phyloP scores from a whole-genome alignment of 306 rosid genomes.

The Notholithocarpus densiflorus region DNA sequence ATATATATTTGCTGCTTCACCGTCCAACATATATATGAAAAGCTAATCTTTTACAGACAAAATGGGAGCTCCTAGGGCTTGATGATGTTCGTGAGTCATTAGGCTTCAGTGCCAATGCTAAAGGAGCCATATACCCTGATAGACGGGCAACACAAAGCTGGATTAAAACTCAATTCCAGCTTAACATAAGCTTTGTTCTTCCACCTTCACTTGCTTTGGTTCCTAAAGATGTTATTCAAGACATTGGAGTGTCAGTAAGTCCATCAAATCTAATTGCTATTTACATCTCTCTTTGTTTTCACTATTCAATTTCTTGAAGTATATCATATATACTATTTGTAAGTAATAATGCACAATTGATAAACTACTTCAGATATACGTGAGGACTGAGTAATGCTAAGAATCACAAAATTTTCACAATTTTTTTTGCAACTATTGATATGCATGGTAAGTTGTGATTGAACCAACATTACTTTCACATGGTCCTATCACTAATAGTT shows the following conservation, averaged over 20 bases:
- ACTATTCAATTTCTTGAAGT: too few species aligned
- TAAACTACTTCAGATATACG: too few species aligned
- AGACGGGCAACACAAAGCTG: conserved; percentile 31
- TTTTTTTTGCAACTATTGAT: too few species aligned
- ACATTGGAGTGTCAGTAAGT: conserved; percentile 28
- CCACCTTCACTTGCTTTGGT: conserved; percentile 29
- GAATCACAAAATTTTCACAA: too few species aligned
- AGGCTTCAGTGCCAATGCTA: conserved; percentile 1
- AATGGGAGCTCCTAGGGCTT: conserved; percentile 37
- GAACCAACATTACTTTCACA: too few species aligned
- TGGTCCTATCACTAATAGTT: too few species aligned
- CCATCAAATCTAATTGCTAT: not conserved
- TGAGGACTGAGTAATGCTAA: too few species aligned
- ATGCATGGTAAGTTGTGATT: too few species aligned
- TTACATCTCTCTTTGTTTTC: not conserved
- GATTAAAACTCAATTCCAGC: conserved; percentile 30
- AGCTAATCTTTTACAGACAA: conserved; percentile 17
- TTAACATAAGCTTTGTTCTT: conserved; percentile 26
- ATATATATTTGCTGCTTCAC: too few species aligned
- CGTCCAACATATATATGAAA: too few species aligned
- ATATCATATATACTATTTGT: too few species aligned
- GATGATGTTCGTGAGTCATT: not conserved
- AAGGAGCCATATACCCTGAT: conserved; percentile 34
- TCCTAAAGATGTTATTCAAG: conserved; percentile 18
- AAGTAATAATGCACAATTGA: too few species aligned